Evolutionary conservation across 179 eudicot species (phyloP).

Genomic region (Silene noctiflora): DNA sequence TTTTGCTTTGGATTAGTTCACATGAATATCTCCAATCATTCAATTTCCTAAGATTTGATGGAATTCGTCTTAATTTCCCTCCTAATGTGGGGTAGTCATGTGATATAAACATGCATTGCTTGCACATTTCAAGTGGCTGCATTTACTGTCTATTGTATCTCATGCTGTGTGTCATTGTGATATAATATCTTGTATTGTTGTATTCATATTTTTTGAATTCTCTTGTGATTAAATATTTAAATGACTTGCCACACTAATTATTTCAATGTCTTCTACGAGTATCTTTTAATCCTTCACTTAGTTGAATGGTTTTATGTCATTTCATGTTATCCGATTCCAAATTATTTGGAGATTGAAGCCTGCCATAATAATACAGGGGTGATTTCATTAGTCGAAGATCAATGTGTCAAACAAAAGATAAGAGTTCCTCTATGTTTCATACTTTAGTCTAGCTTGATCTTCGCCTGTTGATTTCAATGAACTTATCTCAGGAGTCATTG

Average conservation of each 20-base stretch:
- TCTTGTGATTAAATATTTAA: not conserved
- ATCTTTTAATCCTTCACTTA: not conserved
- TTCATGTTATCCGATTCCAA: not conserved
- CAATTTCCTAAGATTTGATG: constrained; percentile 13
- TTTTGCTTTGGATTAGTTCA: not conserved
- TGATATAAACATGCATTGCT: constrained; percentile 5
- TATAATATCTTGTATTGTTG: not conserved
- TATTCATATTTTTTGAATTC: not conserved
- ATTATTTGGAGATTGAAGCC: not conserved
- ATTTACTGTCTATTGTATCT: constrained; percentile 1
- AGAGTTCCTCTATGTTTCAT: not conserved
- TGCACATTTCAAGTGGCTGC: constrained; percentile 1
- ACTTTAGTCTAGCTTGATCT: not conserved
- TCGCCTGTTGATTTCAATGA: not conserved
- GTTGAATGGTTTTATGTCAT: not conserved
- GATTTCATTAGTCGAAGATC: not conserved
- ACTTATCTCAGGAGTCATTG: not conserved
- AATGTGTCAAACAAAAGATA: not conserved
- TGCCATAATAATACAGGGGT: not conserved
- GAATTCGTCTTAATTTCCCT: not conserved
- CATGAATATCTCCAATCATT: constrained; percentile 14
- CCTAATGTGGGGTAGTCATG: not conserved
- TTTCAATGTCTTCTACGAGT: not conserved
- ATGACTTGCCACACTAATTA: not conserved
- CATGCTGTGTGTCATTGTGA: not conserved